Percentiles rank a stretch among this genome's conserved stretches.
Conservation (phyloP, 768 basidiomycete genomes). For the Phlebiopsis gigantea region DNA sequence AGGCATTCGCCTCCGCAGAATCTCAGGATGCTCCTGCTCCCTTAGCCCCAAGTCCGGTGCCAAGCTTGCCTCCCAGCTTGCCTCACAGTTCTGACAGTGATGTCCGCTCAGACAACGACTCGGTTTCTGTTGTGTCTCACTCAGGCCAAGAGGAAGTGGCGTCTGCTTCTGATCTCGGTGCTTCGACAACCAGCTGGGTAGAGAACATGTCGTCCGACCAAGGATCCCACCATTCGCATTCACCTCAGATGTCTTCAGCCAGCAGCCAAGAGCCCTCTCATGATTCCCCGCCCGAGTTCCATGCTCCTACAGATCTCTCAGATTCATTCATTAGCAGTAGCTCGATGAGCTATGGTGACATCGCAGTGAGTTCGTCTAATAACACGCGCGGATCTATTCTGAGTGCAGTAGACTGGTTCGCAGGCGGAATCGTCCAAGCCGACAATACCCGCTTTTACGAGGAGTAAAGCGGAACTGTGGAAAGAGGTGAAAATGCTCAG, state of each 20-base stretch:
- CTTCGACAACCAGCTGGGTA: conserved; percentile 40
- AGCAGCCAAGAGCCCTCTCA: neutral
- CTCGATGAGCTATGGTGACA: conserved; percentile 26
- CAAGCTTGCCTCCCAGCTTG: conserved; percentile 29
- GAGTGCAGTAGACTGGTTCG: neutral
- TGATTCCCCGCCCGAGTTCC: conserved; percentile 8
- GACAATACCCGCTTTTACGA: conserved; percentile 16
- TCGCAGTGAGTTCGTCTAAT: neutral
- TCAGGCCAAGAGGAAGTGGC: conserved; percentile 34
- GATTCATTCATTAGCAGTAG: conserved; percentile 36
- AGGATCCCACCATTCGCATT: conserved; percentile 13
- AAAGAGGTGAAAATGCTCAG: conserved; percentile 87
- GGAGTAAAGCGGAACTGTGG: conserved; percentile 85
- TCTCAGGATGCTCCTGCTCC: conserved; percentile 4
- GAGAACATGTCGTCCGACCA: conserved; percentile 29
- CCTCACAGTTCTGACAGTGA: conserved; percentile 24
- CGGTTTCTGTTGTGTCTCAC: conserved; percentile 34
- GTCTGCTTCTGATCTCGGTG: conserved; percentile 29
- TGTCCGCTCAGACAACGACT: conserved; percentile 39
- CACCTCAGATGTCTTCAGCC: conserved; percentile 8
- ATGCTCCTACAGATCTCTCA: conserved; percentile 24
- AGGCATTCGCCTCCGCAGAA: conserved; percentile 17
- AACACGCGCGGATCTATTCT: neutral
- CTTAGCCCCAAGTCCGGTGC: conserved; percentile 11
- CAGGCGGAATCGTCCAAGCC: neutral